A percentile compares a stretch with the other conserved stretches of the same genome.
These are phyloP conservation scores for Fusarium sp. DNA, from an alignment of 2,329 filamentous ascomycete species.

Conservation along the genomic window DNA sequence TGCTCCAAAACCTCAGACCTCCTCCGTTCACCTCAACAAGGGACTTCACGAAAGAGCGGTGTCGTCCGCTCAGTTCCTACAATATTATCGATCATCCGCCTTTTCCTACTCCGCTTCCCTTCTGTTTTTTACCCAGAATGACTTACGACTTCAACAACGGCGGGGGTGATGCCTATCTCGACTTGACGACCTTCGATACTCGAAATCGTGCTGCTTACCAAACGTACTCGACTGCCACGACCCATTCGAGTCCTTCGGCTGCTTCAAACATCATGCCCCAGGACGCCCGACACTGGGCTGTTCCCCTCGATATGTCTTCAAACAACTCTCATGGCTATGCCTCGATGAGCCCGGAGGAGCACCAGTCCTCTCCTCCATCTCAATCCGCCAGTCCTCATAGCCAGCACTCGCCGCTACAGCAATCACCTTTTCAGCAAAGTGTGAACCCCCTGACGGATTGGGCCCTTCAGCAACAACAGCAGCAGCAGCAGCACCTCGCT, in stretches of 20 bases:
- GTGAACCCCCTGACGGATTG: conserved; percentile 68
- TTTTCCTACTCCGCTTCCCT: conserved; percentile 45
- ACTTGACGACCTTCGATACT: conserved; percentile 66
- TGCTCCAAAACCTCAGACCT: conserved; percentile 46
- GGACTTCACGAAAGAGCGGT: conserved; percentile 56
- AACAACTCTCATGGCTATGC: conserved; percentile 54
- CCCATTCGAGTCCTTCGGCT: conserved; percentile 47
- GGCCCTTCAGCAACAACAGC: conserved; percentile 65
- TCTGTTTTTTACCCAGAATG: conserved; percentile 54
- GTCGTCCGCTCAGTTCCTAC: conserved; percentile 51
- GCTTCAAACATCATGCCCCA: conserved; percentile 48
- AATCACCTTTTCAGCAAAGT: conserved; percentile 63
- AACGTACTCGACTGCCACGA: conserved; percentile 40
- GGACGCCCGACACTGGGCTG: conserved; percentile 56
- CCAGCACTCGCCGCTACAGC: conserved; percentile 60
- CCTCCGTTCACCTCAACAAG: conserved; percentile 42
- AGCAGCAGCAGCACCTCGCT: conserved; percentile 49
- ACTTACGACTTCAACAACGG: conserved; percentile 69
- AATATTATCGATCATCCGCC: conserved; percentile 47
- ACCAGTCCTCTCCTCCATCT: conserved; percentile 59
- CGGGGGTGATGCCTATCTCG: conserved; percentile 67
- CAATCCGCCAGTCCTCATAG: conserved; percentile 62
- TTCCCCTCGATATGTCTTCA: conserved; percentile 63
- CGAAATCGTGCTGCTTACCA: conserved; percentile 61
- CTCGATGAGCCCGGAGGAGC: conserved; percentile 61